phyloP scores from a whole-genome alignment of 345 rosid species.

The Eucalyptus globulus region DNA sequence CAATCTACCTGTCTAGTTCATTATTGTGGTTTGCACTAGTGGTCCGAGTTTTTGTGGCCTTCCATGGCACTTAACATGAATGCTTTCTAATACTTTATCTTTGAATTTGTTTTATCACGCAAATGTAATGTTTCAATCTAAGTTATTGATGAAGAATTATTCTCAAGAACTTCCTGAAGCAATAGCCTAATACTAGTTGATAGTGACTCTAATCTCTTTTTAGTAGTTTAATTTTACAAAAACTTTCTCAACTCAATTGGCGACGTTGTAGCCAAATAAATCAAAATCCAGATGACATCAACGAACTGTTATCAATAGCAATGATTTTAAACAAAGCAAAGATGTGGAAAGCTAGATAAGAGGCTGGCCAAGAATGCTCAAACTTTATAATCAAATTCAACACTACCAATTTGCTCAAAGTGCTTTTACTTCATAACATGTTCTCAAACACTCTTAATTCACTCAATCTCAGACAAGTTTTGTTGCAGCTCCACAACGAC shows the following conservation, averaged over 20 bases:
- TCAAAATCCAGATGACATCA: not conserved
- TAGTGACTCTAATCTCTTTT: not conserved
- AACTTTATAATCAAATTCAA: not conserved
- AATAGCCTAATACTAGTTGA: not conserved
- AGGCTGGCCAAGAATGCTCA: not conserved
- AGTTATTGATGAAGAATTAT: not conserved
- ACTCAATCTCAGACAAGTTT: slow-evolving; percentile 61
- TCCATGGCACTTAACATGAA: no score
- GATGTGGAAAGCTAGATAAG: not conserved
- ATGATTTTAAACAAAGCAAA: not conserved
- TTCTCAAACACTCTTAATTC: not conserved
- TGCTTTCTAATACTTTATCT: not conserved
- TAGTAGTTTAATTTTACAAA: not conserved
- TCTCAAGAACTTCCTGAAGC: not conserved
- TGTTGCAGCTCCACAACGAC: slow-evolving; percentile 71
- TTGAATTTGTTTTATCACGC: not conserved
- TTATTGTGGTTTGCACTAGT: not conserved
- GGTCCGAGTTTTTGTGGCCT: not conserved
- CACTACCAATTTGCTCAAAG: not conserved
- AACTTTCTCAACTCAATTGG: not conserved
- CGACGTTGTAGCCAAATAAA: not conserved
- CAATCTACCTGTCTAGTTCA: not conserved
- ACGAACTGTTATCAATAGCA: not conserved
- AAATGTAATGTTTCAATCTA: not conserved
- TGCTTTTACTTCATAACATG: no score